phyloP scores from a whole-genome alignment of 192 early-diverging fungal species.

The Pecoramyces ruminantium region DNA sequence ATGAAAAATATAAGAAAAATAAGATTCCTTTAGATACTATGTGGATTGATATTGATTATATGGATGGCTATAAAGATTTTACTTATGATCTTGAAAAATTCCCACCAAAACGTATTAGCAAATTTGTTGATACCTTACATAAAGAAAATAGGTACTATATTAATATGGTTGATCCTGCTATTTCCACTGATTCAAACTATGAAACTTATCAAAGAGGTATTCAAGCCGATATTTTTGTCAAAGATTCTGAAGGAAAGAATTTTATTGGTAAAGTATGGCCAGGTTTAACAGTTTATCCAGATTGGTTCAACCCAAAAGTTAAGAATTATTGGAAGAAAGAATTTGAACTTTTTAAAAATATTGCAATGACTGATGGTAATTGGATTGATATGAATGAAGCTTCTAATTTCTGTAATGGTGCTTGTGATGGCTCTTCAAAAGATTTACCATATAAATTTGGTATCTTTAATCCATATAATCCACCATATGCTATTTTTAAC shows the following conservation, averaged over 20 bases:
- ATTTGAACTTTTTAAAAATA: conserved; percentile 24
- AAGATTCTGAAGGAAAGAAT: conserved; percentile 28
- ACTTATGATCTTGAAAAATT: too few relatives aligned
- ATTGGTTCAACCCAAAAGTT: conserved; percentile 35
- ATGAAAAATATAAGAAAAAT: too few relatives aligned
- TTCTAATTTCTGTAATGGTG: conserved; percentile 44
- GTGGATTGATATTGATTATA: too few relatives aligned
- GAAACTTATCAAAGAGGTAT: conserved; percentile 28
- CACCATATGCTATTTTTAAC: too few relatives aligned
- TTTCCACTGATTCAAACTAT: conserved; percentile 23
- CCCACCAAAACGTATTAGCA: too few relatives aligned
- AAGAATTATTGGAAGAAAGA: conserved; percentile 26
- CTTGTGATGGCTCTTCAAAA: conserved; percentile 29
- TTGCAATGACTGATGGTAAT: too few relatives aligned
- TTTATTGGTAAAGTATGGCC: too few relatives aligned
- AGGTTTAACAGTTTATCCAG: conserved; percentile 38
- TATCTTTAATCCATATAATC: conserved; percentile 23
- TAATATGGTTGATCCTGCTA: conserved; percentile 52
- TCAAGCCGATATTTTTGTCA: conserved; percentile 32
- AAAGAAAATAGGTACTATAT: too few relatives aligned
- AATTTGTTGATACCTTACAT: too few relatives aligned
- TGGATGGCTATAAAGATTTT: too few relatives aligned
- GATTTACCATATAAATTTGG: conserved; percentile 13
- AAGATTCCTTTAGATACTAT: too few relatives aligned
- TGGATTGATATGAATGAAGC: too few relatives aligned